Base-by-base conservation (phyloP, 192 early-diverging fungal species). In the Backusella psychrophila region DNA sequence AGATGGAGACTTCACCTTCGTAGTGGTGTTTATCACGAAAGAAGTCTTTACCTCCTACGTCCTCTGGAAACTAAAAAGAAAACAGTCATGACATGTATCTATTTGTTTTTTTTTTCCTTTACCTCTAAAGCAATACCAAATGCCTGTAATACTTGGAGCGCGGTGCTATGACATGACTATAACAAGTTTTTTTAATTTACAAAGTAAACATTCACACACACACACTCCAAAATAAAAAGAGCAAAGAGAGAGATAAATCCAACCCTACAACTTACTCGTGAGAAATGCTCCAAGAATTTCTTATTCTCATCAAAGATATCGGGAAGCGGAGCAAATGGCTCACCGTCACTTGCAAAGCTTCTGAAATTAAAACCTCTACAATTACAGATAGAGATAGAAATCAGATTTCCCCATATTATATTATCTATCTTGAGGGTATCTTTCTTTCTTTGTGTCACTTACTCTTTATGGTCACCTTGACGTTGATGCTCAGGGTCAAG, bases 111-210 rank as follows among this genome's bases (percentile, higher is more conserved):
- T 83, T 9, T 59, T 76, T 80, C 81, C 15, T 85, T 82, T 39
- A 93, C 87, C 72, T 80, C 77, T 15, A 93, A 85, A 7, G 86
- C 89, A 31, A 93, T 84, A 11, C 90, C 89, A 78, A 92, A 87
- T 44, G 86, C 82, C 68, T 86, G 78, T 59, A 93, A 73, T 46
- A 92, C 71, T 26, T 81, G 79, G n/a, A 81, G 68, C 2, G 86
- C 78, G 3, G 91, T 80, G 9, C 69, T 17, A 35, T 91, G 87
- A 63, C 85, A 87, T 4, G 74, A 73, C 86, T 90, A 77, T 19
- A 36, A 26, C 9, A 26, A 26, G 34, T 14, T 39, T 39, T 39
- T 9, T 39, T 29, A 38, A 69, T n/a, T 15, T 72, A 19, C 33
- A 33, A 26, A 19, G 8, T 39, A 52, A 56, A 31, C n/a, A 36